phyloP scores from a whole-genome alignment of 495 filamentous ascomycete genomes.

The Acidomyces sp. region DNA sequence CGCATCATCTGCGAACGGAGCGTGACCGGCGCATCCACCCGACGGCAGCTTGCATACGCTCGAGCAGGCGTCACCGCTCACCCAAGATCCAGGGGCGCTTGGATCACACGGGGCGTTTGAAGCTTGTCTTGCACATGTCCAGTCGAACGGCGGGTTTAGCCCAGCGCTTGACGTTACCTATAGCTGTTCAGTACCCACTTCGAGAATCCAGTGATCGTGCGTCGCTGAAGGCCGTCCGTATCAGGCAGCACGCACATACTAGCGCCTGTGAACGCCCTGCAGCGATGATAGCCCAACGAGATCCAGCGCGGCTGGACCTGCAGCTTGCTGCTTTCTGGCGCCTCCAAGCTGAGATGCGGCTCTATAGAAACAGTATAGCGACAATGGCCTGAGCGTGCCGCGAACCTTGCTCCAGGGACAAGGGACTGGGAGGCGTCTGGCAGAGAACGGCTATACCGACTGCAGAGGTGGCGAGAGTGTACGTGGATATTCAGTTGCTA shows the following conservation, averaged over 20 bases:
- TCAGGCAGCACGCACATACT: no score
- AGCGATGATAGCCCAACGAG: no score
- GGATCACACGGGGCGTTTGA: conserved; percentile 8
- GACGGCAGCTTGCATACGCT: conserved; percentile 12
- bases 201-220: not conserved
- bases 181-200: not conserved
- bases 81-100: conserved; percentile 1
- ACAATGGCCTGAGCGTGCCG: conserved; percentile 2
- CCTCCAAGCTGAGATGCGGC: conserved; percentile 1
- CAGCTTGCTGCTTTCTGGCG: conserved; percentile 6
- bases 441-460: conserved; percentile 1
- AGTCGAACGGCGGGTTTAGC: not conserved
- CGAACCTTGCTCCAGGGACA: no score
- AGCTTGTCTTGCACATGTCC: not conserved
- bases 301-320: conserved; percentile 2
- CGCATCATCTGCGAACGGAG: conserved; percentile 15
- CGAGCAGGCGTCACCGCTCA: conserved; percentile 4
- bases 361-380: no score
- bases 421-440: not conserved
- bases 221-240: no score
- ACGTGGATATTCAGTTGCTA: conserved; percentile 13
- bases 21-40: conserved; percentile 13
- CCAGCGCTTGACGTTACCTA: not conserved
- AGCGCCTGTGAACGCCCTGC: no score
- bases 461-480: no score